Conservation (phyloP, 441 rosid species). For the Eugenia klotzschiana region DNA sequence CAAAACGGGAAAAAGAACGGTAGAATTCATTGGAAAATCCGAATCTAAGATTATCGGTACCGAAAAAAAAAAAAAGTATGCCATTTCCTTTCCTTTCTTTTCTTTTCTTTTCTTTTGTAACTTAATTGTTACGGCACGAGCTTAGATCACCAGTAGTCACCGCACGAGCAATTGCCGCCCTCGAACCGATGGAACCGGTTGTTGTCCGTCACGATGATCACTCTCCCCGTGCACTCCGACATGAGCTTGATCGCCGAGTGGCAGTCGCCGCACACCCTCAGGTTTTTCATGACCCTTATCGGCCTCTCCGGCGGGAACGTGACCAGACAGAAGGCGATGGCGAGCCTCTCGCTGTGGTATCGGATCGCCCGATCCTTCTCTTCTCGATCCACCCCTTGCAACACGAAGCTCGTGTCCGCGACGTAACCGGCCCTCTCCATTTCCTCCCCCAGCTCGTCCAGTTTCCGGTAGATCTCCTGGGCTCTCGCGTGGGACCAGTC, state of each 20-base stretch:
- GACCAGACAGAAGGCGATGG: slow-evolving; percentile 72
- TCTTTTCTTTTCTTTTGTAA: neutral
- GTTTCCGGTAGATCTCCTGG: slow-evolving; percentile 49
- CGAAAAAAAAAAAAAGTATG: neutral
- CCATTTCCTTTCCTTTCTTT: neutral
- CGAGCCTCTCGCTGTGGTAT: slow-evolving; percentile 75
- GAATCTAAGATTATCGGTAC: neutral
- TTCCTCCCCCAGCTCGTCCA: slow-evolving; percentile 59
- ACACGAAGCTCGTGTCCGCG: slow-evolving; percentile 68
- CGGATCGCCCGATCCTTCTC: slow-evolving; percentile 59
- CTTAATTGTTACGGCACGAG: neutral
- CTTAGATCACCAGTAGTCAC: slow-evolving; percentile 56
- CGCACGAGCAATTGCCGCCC: slow-evolving; percentile 65
- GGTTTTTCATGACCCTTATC: slow-evolving; percentile 66
- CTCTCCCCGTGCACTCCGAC: slow-evolving; percentile 56
- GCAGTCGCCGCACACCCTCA: slow-evolving; percentile 81
- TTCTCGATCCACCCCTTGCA: slow-evolving; percentile 44
- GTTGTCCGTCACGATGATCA: slow-evolving; percentile 63
- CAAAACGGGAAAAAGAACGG: neutral
- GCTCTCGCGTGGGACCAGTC: slow-evolving; percentile 43
- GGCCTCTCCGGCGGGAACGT: slow-evolving; percentile 42
- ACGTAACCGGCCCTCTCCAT: slow-evolving; percentile 75
- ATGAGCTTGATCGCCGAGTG: slow-evolving; percentile 67
- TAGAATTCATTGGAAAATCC: neutral
- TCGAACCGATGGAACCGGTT: slow-evolving; percentile 68